Evolutionary conservation across 2,329 filamentous ascomycete species (phyloP), one percentile per base, ranked within the genome.

Genomic region (Bipolaris gigantea): DNA sequence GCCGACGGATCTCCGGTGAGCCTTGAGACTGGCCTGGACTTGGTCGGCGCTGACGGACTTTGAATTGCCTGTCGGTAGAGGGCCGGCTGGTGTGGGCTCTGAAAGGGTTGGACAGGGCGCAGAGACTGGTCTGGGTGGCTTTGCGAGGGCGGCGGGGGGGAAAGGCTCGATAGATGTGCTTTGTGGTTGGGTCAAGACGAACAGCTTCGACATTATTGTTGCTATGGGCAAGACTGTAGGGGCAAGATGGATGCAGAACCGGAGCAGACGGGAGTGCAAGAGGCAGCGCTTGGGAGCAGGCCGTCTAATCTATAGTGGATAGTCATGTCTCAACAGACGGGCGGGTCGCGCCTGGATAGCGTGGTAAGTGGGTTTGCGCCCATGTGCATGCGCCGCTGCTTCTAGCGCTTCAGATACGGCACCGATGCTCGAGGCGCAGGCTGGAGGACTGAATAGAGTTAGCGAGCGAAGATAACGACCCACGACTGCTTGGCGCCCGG

Each of bases 171-270:
- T 57, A 36, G 61, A 55, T 15, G 64, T 66, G 48, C 69, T 68
- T 50, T 67, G 69, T 47, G 63, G 62, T 35, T 66, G 70, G 58
- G 66, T 73, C 47, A 67, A 50, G 48, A 63, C 69, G 4, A 66
- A 66, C 50, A 72, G 69, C 40, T 71, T 64, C 18, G 70, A 60
- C 73, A 75, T 74, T 34, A 38, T 54, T 44, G 38, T 40, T 18
- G 48, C 34, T 45, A 18, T 18, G 16, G 27, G 25, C 15, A 23
- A 34, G 15, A 13, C 8, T 19, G 9, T 18, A 40, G 33, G 40
- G 34, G n/a, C 30, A 41, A 30, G 35, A 18, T 9, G 49, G 25
- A 9, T 54, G 27, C 13, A 27, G 38, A 23, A 18, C 32, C 32
- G 44, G 6, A 15, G 30, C 48, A 25, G 40, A 27, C 36, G 5